Evolutionary conservation across 257 asterid species (phyloP), one percentile per base, ranked within the genome.

Genomic region (Lycium ferocissimum): DNA sequence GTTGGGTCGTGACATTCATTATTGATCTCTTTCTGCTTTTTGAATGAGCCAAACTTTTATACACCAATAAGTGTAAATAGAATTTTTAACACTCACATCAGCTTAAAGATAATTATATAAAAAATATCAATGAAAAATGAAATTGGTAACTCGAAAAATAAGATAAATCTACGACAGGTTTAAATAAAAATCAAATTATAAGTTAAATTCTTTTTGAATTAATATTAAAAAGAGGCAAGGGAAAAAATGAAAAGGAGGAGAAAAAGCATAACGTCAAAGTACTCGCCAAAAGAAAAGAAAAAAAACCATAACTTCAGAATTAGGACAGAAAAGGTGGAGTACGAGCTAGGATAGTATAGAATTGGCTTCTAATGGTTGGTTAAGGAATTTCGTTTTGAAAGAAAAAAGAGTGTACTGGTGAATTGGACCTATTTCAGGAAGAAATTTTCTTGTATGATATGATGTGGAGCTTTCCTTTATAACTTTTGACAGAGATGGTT

Each of bases 401-500:
- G 63, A 76, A 51, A 51, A 13, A 26, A 22, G 20, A 49, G 81
- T 76, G 22, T 51, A 51, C 62, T 76, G 61, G 8, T 76, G 62
- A 49, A 75, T 47, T 75, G 13, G 13, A 75, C 81, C 81, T 75
- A 75, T 49, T 75, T 49, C 11, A 20, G n/a, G 81, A 75, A 47
- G n/a, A 73, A 22, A 49, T 12, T 49, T 75, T 75, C 81, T 75
- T 75, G 40, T 49, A 75, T 9, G 22, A 45, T 49, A 76, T 76
- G 45, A 51, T 53, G 33, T 6, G 63, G 20, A 26, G 7, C 61
- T 75, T 49, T 3, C 3, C 81, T 51, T 22, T 49, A 2, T 22
- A 54, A 20, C 61, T 75, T 22, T 75, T 75, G 14, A 7, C 14
- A 49, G 20, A 6, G 4, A 12, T 2, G 17, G 5, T 3, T 4